Conservation (phyloP, 306 rosid species). For the Cicer judaicum region DNA sequence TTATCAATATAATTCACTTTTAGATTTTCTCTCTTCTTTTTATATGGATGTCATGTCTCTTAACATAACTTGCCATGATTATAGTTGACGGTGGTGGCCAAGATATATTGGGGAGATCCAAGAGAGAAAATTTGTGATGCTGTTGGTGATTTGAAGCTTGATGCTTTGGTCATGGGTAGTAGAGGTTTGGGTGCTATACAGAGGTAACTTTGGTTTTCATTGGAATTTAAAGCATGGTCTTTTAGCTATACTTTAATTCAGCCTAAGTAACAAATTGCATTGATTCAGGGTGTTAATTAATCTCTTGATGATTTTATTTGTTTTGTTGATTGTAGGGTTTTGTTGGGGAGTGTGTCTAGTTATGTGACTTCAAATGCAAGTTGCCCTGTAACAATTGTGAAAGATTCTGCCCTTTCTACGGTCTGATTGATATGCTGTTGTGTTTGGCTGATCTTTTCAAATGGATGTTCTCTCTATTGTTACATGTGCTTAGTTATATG, state of each 20-base stretch:
- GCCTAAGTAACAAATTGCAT: slow-evolving; percentile 7
- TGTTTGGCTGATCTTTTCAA: slow-evolving; percentile 19
- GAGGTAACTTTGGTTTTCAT: slow-evolving; percentile 43
- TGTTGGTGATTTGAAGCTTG: slow-evolving; percentile 54
- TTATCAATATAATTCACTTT: no score
- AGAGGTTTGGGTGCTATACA: slow-evolving; percentile 62
- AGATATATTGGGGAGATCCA: slow-evolving; percentile 65
- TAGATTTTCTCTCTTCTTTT: no score
- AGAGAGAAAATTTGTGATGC: slow-evolving; percentile 56
- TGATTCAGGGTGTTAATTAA: slow-evolving; percentile 7
- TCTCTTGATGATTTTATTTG: slow-evolving; percentile 28
- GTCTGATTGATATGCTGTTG: slow-evolving; percentile 40
- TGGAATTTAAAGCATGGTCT: not conserved
- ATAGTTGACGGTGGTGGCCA: slow-evolving; percentile 55
- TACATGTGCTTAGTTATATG: slow-evolving; percentile 28
- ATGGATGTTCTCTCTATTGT: not conserved
- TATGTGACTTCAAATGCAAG: slow-evolving; percentile 54
- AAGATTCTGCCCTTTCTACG: slow-evolving; percentile 43
- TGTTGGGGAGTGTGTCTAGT: slow-evolving; percentile 64
- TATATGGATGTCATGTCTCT: no score
- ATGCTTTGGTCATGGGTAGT: slow-evolving; percentile 62
- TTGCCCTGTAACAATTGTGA: slow-evolving; percentile 60
- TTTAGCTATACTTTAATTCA: not conserved
- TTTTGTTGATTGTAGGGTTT: slow-evolving; percentile 49
- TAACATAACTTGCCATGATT: not conserved